phyloP scores from a whole-genome alignment of 805 yeast species.

The Zygosaccharomyces bailii region DNA sequence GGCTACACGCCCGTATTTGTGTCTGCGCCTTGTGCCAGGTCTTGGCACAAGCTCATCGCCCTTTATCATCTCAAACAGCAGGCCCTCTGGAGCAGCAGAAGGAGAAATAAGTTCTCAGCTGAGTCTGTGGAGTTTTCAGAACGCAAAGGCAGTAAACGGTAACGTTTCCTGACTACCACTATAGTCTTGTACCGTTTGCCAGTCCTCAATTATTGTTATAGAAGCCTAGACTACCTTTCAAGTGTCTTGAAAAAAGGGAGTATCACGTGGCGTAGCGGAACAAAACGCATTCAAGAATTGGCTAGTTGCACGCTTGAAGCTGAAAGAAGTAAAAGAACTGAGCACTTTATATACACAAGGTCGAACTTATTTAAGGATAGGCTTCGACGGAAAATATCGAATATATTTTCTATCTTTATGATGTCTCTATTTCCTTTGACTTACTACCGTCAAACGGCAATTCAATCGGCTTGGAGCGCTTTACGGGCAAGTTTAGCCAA shows the following conservation, averaged over 20 bases:
- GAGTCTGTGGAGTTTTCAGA: neutral
- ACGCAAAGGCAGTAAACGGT: neutral
- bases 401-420: no score
- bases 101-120: neutral
- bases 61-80: slow-evolving; percentile 1
- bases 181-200: neutral
- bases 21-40: neutral
- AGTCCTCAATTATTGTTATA: neutral
- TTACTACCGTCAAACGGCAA: no score
- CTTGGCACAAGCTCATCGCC: slow-evolving; percentile 3
- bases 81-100: slow-evolving; percentile 1
- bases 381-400: no score
- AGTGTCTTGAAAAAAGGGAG: neutral
- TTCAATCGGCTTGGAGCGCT: no score
- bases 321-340: neutral
- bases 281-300: neutral
- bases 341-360: no score
- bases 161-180: neutral
- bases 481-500: no score
- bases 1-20: neutral
- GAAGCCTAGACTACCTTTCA: neutral
- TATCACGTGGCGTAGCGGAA: neutral
- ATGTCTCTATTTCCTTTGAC: no score
- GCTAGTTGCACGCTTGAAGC: neutral
- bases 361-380: no score